Base-by-base conservation (phyloP, 23 red algal genomes). In the Gracilaria caudata region DNA sequence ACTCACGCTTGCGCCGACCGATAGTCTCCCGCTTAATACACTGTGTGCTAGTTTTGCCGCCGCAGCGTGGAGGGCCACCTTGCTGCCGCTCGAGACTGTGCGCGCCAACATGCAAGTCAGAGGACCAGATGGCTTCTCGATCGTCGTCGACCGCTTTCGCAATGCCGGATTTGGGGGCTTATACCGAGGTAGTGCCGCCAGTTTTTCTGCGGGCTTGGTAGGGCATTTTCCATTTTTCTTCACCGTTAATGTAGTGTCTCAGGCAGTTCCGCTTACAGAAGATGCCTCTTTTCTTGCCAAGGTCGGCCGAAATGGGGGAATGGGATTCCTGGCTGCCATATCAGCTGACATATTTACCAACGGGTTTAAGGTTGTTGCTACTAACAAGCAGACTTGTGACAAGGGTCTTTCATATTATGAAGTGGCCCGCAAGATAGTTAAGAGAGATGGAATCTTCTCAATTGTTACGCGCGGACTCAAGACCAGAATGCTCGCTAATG, bases 151-250 rank as follows among this genome's bases (percentile, higher is more conserved):
- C 28, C 58, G 78, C 20, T 57, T 84, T 76, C 63, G 65, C 25
- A 76, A 19, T 4, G 56, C 51, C 23, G 89, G 89, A 12, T 38
- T 92, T 20, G 49, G 49, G 25, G 78, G 78, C 30, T 61, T 92
- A 3, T 92, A 83, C 64, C 45, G 56, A n/a, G 89, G 89, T 1
- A 68, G 65, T n/a, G 68, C 70, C 56, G 89, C 89, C 39, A 77
- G 68, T n/a, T 81, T 77, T 56, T 73, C 77, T 21, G 80, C 78
- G 19, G 80, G 78, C 38, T 36, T 82, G 51, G 51, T 84, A 3
- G 77, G 77, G 33, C 77, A 92, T 29, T 84, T 92, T 34, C 78
- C 80, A n/a, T 92, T 92, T 54, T 92, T 92, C 59, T 83, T 76
- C 32, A 92, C 89, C 2, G 78, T 92, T 49, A 92, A 92, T 35